Base-by-base conservation (phyloP, 305 asterid genomes). In the Rubia tinctorum region DNA sequence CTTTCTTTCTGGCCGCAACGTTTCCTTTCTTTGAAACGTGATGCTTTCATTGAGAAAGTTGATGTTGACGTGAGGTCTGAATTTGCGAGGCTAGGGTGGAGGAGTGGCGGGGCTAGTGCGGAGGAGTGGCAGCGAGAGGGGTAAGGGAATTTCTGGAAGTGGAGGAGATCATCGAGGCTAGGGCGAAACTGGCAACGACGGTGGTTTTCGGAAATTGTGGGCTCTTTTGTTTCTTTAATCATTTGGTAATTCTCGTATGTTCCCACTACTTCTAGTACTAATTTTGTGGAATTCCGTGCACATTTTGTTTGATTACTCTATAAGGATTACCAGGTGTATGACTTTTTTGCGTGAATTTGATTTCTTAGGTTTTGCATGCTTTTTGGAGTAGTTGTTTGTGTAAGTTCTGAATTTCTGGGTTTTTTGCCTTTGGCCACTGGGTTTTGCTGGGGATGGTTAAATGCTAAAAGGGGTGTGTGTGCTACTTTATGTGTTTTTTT, bases 381-480 rank as follows among this genome's bases (percentile, higher is more conserved):
- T 39, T 17, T 13, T 47, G 49, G 43, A 18, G 4, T 14, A 14
- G 17, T n/a, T 40, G 8, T 49, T 25, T 9, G 44, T 43, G 71
- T 71, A 15, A 40, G 71, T 71, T 25, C 8, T 65, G 34, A 20
- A 68, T n/a, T 22, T 15, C 53, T n/a, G 75, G 66, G 55, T 59
- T 69, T 20, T 14, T 68, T n/a, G 74, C 40, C 53, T 61, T 71
- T n/a, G 72, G 20, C 58, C 56, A n/a, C 8, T 64, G 8, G 67
- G 10, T 37, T 59, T 10, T 34, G 60, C 13, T 68, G 5, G 15
- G 20, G 70, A 20, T 23, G 68, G 34, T 51, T 17, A 8, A 18
- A 51, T 74, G 10, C 40, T 75, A 3, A 47, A 47, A 47, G 15
- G 18, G 8, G 20, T 51, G 56, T 67, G 1, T 59, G 30, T 15